Evolutionary conservation across 2,329 filamentous ascomycete species (phyloP).

Genomic region (Penicillium sp.): DNA sequence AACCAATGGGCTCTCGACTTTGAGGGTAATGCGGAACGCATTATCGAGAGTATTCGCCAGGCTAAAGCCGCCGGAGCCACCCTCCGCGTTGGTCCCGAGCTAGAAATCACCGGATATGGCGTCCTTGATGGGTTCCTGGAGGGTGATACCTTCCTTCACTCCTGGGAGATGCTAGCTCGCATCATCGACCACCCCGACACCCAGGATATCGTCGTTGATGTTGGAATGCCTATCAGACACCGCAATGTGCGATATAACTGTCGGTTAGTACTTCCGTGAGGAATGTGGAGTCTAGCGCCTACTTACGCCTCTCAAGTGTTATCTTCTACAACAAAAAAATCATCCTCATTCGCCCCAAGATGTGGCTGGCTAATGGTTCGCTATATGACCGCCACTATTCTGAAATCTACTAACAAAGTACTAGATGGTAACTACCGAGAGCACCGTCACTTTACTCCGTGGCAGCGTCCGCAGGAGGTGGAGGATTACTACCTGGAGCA

Average conservation of each 20-base stretch:
- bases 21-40: conserved; percentile 61
- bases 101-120: conserved; percentile 60
- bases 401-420: not conserved
- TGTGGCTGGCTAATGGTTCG: conserved; percentile 63
- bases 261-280: conserved; percentile 33
- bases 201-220: conserved; percentile 65
- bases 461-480: conserved; percentile 54
- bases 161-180: conserved; percentile 60
- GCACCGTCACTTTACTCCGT: conserved; percentile 63
- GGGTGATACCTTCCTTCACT: conserved; percentile 57
- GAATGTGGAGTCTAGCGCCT: not conserved
- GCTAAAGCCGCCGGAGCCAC: conserved; percentile 63
- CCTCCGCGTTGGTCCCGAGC: conserved; percentile 59
- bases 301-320: conserved; percentile 34
- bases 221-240: conserved; percentile 63
- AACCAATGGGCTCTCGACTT: conserved; percentile 60
- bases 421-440: conserved; percentile 63
- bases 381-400: not conserved
- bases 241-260: conserved; percentile 64
- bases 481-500: conserved; percentile 66
- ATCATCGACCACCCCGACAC: conserved; percentile 61
- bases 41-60: conserved; percentile 59
- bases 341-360: conserved; percentile 69
- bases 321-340: conserved; percentile 66
- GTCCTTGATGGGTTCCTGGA: conserved; percentile 67